phyloP scores from a whole-genome alignment of 805 yeast species.

The Citeromyces nyonsensis region DNA sequence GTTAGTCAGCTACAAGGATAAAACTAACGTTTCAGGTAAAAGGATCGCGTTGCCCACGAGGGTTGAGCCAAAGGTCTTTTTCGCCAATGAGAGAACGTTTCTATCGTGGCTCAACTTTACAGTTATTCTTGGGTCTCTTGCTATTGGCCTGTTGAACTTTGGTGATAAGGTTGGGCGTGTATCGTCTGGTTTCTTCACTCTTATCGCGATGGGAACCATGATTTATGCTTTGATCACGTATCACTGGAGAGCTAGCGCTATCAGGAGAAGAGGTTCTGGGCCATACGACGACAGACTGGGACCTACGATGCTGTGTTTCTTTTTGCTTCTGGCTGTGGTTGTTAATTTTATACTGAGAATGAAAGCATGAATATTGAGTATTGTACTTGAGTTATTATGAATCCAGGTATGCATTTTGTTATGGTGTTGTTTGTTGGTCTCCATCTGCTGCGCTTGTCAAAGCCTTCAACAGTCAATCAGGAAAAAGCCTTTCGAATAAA shows the following conservation, averaged over 20 bases:
- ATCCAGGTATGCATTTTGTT: no score
- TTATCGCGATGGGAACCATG: slow-evolving; percentile 97
- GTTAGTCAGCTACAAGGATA: slow-evolving; percentile 19
- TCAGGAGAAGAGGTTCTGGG: slow-evolving; percentile 93
- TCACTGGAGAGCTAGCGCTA: slow-evolving; percentile 99
- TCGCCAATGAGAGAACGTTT: slow-evolving; percentile 97
- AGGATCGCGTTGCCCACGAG: slow-evolving; percentile 96
- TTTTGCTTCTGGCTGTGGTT: slow-evolving; percentile 82
- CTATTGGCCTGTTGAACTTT: slow-evolving; percentile 89
- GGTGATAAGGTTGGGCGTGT: slow-evolving; percentile 91
- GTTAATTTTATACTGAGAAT: slow-evolving; percentile 83
- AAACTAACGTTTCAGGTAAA: slow-evolving; percentile 29
- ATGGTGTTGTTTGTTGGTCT: no score
- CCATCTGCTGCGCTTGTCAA: no score
- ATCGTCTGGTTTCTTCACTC: slow-evolving; percentile 86
- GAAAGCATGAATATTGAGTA: slow-evolving; percentile 25
- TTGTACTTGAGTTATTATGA: no score
- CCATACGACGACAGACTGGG: slow-evolving; percentile 99
- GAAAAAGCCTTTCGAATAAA: no score
- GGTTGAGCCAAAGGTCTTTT: slow-evolving; percentile 97
- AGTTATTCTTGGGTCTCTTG: slow-evolving; percentile 92
- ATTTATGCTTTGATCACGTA: slow-evolving; percentile 87
- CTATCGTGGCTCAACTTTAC: slow-evolving; percentile 97
- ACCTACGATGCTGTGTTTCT: slow-evolving; percentile 93
- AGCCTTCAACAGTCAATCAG: no score